These are phyloP conservation scores for Sherardia arvensis DNA, from an alignment of 257 asterid species.

Conservation along the genomic window DNA sequence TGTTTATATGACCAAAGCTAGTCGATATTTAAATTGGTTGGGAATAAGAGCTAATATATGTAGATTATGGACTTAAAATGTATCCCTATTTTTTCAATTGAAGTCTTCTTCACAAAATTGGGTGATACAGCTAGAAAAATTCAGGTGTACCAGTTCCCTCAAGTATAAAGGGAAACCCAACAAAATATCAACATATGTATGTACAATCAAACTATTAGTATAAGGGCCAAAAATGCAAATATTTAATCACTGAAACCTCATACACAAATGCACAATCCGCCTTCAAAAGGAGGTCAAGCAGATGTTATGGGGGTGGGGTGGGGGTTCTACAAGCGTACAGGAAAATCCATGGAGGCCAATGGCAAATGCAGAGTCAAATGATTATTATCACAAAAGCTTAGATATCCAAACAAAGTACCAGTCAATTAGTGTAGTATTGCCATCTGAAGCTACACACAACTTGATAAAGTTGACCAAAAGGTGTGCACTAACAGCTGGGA, in stretches of 20 bases:
- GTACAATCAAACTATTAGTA: constrained; percentile 23
- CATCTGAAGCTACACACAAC: background rate
- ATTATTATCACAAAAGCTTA: background rate
- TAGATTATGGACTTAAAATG: constrained; percentile 35
- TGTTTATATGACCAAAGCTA: background rate
- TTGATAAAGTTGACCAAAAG: background rate
- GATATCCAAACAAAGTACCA: background rate
- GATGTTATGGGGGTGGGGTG: too few species aligned
- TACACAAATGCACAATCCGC: too few species aligned
- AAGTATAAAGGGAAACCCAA: background rate
- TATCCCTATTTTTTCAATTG: background rate
- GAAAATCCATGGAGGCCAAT: background rate
- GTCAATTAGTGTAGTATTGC: background rate
- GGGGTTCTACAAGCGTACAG: too few species aligned
- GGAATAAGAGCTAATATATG: constrained; percentile 3
- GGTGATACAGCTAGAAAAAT: too few species aligned
- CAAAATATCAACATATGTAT: background rate
- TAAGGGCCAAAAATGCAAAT: constrained; percentile 20
- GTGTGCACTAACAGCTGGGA: too few species aligned
- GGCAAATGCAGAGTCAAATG: background rate
- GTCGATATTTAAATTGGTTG: background rate
- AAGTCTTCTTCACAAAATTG: background rate
- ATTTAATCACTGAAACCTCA: too few species aligned
- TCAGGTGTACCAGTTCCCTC: background rate
- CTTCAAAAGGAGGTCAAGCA: too few species aligned